Conservation (phyloP, 495 filamentous ascomycete genomes). For the Lasiosphaeriaceae sp. region DNA sequence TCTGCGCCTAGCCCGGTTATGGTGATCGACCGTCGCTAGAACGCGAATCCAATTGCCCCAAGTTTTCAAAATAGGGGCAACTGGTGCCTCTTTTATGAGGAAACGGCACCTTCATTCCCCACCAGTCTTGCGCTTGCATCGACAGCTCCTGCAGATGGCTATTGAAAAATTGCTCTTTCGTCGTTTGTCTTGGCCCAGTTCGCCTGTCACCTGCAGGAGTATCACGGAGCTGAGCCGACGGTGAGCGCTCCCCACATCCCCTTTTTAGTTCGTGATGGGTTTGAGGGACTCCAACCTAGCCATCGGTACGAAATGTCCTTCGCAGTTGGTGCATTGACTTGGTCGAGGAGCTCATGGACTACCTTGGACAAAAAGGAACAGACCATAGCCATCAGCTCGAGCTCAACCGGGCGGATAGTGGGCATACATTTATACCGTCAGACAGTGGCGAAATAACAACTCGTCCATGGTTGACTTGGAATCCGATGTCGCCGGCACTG, state of each 20-base stretch:
- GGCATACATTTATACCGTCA: neutral
- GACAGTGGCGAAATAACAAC: neutral
- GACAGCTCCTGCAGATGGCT: too few species aligned
- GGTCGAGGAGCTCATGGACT: neutral
- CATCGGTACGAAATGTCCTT: neutral
- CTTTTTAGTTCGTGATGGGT: neutral
- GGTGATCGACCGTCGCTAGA: too few species aligned
- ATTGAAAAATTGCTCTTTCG: neutral
- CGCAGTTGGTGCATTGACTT: neutral
- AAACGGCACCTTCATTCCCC: too few species aligned
- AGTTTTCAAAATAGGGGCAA: too few species aligned
- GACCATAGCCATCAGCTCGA: neutral
- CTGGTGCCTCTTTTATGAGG: too few species aligned
- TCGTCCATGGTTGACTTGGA: slow-evolving; percentile 21
- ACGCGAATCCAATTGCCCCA: too few species aligned
- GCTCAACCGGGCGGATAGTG: neutral
- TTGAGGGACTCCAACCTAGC: too few species aligned
- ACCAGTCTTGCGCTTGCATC: too few species aligned
- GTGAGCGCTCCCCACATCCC: neutral
- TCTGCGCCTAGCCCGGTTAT: too few species aligned
- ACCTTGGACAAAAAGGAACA: neutral
- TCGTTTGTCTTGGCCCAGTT: neutral
- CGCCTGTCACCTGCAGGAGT: neutral
- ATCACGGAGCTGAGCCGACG: neutral
- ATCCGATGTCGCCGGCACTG: slow-evolving; percentile 5